These are phyloP conservation scores for Otatea glauca DNA, from an alignment of 176 grass and related monocot genomes.

Conservation along the genomic window DNA sequence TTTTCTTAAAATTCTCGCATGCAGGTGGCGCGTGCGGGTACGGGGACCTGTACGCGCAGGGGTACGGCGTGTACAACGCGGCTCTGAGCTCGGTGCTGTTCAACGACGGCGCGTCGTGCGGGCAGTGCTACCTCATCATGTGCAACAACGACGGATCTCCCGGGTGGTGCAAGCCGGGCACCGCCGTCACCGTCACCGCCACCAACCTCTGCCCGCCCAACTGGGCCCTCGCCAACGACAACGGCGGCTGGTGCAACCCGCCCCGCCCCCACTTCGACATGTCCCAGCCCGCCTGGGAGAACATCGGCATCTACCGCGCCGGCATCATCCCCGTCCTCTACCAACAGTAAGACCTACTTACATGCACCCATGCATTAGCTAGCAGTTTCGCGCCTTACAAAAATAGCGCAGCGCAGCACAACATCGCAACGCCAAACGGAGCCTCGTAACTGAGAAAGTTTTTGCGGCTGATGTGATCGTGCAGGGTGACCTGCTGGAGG, in stretches of 20 bases:
- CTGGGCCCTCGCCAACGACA: constrained; percentile 40
- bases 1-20: background rate
- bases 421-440: background rate
- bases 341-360: constrained; percentile 22
- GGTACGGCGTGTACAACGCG: constrained; percentile 51
- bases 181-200: constrained; percentile 45
- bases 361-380: too few species aligned
- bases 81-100: constrained; percentile 59
- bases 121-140: constrained; percentile 57
- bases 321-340: constrained; percentile 55
- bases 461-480: background rate
- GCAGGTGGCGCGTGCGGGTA: constrained; percentile 66
- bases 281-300: constrained; percentile 52
- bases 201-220: constrained; percentile 58
- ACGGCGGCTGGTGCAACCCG: constrained; percentile 56
- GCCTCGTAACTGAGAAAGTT: background rate
- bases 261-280: constrained; percentile 55
- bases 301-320: constrained; percentile 36
- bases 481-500: constrained; percentile 52
- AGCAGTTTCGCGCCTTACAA: too few species aligned
- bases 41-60: constrained; percentile 49
- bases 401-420: too few species aligned
- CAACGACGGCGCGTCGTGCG: constrained; percentile 56
- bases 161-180: constrained; percentile 7
- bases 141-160: constrained; percentile 26